Base-by-base conservation (phyloP, 306 rosid genomes). In the Castanea mollissima region DNA sequence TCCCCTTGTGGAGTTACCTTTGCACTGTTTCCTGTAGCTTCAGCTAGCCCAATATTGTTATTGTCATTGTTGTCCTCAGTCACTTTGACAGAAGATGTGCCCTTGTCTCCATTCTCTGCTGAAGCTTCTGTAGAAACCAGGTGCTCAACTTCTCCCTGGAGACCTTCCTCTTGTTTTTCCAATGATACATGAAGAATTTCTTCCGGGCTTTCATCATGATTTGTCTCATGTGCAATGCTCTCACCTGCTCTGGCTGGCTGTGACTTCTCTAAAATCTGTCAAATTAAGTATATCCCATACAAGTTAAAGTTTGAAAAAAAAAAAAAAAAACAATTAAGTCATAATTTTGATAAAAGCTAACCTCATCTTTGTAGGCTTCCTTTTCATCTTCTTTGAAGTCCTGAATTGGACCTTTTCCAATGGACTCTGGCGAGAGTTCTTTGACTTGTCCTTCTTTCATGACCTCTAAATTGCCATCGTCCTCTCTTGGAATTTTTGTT, bases 251-350 rank as follows among this genome's bases (percentile, higher is more conserved):
- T 79, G 35, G 21, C 19, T 9, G 46, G 55, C 69, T 78, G 77
- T 34, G 69, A 31, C 55, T 64, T 69, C 41, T 84, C 78, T 20
- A 38, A 57, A 71, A 60, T 75, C 83, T 82, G 85, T 74, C 77
- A 65, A 49, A 59, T 68, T 6, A 32, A 16, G 7, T 74, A 69
- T 20, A 20, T 25, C 23, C 6, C 44, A 31, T 12, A 38, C 35
- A 76, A 63, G 15, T 55, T 75, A 14, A 46, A 19, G 58, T n/a
- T 76, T 84, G 27, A 31, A 16, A 11, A 62, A 19, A 46, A 20
- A 75, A 23, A 54, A 18, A 55, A 20, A 62, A 23, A 71, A n/a
- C 20, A 25, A 16, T 20, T 12, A 25, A 4, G 74, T 44, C 76
- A 70, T 27, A 10, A 4, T 81, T n/a, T 60, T 1, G 7, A 52